Percentiles rank a stretch among this genome's conserved stretches.
Evolutionary conservation across 75 land plant species (phyloP).

Genomic region (Larix kaempferi): DNA sequence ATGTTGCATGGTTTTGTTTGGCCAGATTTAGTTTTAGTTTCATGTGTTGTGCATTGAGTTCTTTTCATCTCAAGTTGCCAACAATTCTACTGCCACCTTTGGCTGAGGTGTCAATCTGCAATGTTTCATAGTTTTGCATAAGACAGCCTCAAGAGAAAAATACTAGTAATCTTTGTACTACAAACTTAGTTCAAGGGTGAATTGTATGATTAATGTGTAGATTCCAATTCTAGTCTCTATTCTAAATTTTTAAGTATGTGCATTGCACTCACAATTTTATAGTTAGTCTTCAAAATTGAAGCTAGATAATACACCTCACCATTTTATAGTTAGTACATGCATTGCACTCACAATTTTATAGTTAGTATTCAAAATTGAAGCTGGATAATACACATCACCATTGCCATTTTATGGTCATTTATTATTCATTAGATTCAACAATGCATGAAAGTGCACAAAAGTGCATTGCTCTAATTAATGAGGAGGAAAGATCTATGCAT

Average conservation of each 20-base stretch:
- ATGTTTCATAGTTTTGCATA: constrained; percentile 10
- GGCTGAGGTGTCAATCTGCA: constrained; percentile 2
- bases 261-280: constrained; percentile 2
- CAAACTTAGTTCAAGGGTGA: constrained; percentile 9
- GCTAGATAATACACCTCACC: not conserved
- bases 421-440: not conserved
- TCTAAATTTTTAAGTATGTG: not conserved
- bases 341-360: no score
- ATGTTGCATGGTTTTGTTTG: constrained; percentile 14
- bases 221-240: not conserved
- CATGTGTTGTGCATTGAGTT: constrained; percentile 12
- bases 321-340: no score
- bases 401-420: no score
- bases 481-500: not conserved
- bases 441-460: not conserved
- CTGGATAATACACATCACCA: no score
- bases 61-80: constrained; percentile 11
- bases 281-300: constrained; percentile 2
- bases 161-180: constrained; percentile 5
- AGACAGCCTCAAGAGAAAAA: not conserved
- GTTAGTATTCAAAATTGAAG: no score
- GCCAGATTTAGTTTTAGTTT: constrained; percentile 11
- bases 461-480: not conserved
- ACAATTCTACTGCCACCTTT: constrained; percentile 11
- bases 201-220: constrained; percentile 3